Evolutionary conservation across 1,284 basidiomycete genomes (phyloP).

Genomic region (Pascua sp.): DNA sequence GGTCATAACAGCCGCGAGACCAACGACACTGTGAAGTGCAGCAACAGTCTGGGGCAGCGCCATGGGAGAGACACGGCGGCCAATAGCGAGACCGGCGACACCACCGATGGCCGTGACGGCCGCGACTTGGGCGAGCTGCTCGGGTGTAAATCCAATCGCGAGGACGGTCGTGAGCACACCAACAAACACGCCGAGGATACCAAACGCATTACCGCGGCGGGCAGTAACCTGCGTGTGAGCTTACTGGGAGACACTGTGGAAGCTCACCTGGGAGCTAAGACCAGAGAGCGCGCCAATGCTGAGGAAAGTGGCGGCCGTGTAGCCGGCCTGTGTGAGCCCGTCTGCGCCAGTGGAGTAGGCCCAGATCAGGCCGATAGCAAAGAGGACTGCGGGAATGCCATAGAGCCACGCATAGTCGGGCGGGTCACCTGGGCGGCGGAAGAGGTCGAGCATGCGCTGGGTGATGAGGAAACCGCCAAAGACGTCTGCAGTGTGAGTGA

Average conservation of each 20-base stretch:
- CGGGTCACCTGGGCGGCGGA: constrained; percentile 76
- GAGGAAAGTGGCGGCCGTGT: constrained; percentile 71
- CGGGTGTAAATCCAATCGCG: constrained; percentile 73
- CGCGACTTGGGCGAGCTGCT: constrained; percentile 71
- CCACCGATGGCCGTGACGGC: constrained; percentile 68
- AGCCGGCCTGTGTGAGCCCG: constrained; percentile 80
- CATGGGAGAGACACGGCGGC: constrained; percentile 74
- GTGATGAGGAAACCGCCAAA: constrained; percentile 78
- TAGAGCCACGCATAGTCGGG: constrained; percentile 81
- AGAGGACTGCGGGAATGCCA: constrained; percentile 68
- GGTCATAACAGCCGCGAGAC: constrained; percentile 77
- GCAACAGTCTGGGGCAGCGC: constrained; percentile 77
- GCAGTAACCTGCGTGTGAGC: constrained; percentile 61
- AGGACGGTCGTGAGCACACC: constrained; percentile 73
- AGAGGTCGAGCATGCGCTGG: constrained; percentile 85
- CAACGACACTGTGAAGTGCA: constrained; percentile 72
- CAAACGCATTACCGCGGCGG: constrained; percentile 74
- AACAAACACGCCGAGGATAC: constrained; percentile 73
- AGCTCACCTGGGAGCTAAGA: constrained; percentile 31
- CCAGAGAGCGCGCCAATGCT: constrained; percentile 62
- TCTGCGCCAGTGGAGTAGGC: constrained; percentile 75
- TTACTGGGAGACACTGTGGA: not conserved
- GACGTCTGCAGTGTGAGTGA: constrained; percentile 53
- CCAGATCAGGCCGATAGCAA: constrained; percentile 72
- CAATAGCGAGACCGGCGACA: constrained; percentile 62